A percentile compares a stretch with the other conserved stretches of the same genome.
Conservation (phyloP, 2,329 filamentous ascomycete species). For the Aspergillus sp. region DNA sequence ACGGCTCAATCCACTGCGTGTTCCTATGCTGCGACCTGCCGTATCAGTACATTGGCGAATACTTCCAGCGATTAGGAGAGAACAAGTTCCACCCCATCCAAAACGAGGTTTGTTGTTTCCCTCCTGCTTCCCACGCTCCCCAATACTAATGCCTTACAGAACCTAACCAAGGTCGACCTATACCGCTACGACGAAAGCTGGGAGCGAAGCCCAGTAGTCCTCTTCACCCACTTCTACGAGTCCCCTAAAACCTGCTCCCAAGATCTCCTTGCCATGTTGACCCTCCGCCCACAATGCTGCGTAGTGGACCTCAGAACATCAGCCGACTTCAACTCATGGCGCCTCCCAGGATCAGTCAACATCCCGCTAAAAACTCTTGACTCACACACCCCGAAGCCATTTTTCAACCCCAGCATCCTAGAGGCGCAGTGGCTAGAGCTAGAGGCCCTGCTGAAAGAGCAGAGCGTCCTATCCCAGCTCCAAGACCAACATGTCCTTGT, state of each 20-base stretch:
- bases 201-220: slow-evolving; percentile 47
- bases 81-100: slow-evolving; percentile 52
- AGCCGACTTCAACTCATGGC: slow-evolving; percentile 44
- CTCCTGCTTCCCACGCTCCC: no score
- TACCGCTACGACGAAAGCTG: slow-evolving; percentile 58
- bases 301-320: slow-evolving; percentile 49
- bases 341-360: slow-evolving; percentile 48
- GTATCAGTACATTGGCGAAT: slow-evolving; percentile 62
- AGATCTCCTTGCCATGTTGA: slow-evolving; percentile 23
- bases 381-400: slow-evolving; percentile 43
- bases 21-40: slow-evolving; percentile 65
- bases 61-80: slow-evolving; percentile 56
- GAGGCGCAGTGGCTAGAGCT: slow-evolving; percentile 50
- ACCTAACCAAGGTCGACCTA: slow-evolving; percentile 51
- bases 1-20: slow-evolving; percentile 53
- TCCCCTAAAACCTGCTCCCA: slow-evolving; percentile 20
- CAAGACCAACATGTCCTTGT: slow-evolving; percentile 43
- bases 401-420: slow-evolving; percentile 46
- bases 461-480: slow-evolving; percentile 20
- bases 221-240: slow-evolving; percentile 41
- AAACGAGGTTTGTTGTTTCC: slow-evolving; percentile 41
- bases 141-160: slow-evolving; percentile 28
- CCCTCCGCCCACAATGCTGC: slow-evolving; percentile 29
- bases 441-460: slow-evolving; percentile 43
- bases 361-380: slow-evolving; percentile 43